phyloP scores from a whole-genome alignment of 306 rosid genomes.

The Cucurbita moschata region DNA sequence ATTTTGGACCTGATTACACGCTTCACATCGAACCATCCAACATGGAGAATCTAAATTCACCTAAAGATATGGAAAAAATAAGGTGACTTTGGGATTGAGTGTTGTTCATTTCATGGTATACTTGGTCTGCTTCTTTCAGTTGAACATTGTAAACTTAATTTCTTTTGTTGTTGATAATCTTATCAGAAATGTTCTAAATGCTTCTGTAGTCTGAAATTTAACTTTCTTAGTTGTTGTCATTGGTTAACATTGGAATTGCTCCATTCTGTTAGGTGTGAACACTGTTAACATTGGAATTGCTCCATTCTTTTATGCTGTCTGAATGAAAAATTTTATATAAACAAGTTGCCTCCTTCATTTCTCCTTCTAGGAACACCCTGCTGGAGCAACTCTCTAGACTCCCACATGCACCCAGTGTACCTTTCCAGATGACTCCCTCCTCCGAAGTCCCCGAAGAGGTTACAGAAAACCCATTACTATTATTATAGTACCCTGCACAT shows the following conservation, averaged over 20 bases:
- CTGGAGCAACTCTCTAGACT: conserved; percentile 64
- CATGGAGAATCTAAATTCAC: conserved; percentile 70
- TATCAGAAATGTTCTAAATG: neutral
- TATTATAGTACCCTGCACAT: neutral
- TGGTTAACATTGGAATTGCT: neutral
- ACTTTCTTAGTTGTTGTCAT: neutral
- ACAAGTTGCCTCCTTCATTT: neutral
- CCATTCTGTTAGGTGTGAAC: neutral
- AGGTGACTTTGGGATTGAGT: conserved; percentile 29
- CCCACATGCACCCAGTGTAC: conserved; percentile 71
- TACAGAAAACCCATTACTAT: neutral
- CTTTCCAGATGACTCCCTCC: conserved; percentile 59
- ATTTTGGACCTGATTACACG: conserved; percentile 84
- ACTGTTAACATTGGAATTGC: neutral
- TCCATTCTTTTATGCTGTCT: neutral
- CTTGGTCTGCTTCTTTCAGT: neutral
- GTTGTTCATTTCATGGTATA: neutral
- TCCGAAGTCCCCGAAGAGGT: conserved; percentile 69
- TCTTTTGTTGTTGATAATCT: neutral
- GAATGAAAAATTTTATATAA: neutral
- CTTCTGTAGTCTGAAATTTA: neutral
- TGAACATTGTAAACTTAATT: neutral
- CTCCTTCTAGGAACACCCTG: conserved; percentile 29
- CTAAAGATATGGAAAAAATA: conserved; percentile 72
- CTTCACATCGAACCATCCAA: conserved; percentile 61